Evolutionary conservation across 2,329 filamentous ascomycete species (phyloP), one percentile per base, ranked within the genome.

Genomic region (Rutstroemia sydowiana): DNA sequence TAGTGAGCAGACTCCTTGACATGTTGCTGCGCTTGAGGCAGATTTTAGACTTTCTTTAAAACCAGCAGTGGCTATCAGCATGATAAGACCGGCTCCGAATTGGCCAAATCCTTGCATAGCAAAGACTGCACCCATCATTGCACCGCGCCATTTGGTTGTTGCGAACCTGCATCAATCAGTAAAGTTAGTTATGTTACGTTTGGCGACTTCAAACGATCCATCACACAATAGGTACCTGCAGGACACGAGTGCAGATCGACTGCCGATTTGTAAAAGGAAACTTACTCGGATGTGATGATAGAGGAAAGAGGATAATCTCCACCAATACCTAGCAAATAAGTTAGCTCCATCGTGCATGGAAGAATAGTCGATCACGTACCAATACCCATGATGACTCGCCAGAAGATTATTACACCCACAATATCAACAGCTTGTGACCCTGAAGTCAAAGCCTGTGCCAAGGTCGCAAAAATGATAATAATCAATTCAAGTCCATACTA

Each of bases 81-180:
- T 85, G 57, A 93, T 75, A 28, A 92, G 78, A 43, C 86, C 86
- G 45, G 85, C 87, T 23, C 74, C 75, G 50, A 93, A 82, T 69
- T 93, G 88, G 18, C 88, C 88, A 47, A 93, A 77, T 58, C 88
- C 87, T 68, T 95, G 88, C 86, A 91, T 92, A 59, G 87, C 86
- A 63, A 93, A 93, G 49, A 93, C 88, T 14, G 86, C 77, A 31
- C 81, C 86, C 84, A 95, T 91, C 84, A 93, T 93, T 58, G 87
- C 87, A 59, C 87, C 88, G 68, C 88, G 75, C 82, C 87, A 91
- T 69, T 85, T 89, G 48, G 87, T 92, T 3, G 85, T 91, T 10
- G 88, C 87, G 63, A 93, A 93, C n/a, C n/a, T n/a, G n/a, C n/a
- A n/a, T n/a, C n/a, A n/a, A n/a, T n/a, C n/a, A n/a, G n/a, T n/a